Conservation (phyloP, 352 stramenopile genomes). For the Phytopythium vexans region DNA sequence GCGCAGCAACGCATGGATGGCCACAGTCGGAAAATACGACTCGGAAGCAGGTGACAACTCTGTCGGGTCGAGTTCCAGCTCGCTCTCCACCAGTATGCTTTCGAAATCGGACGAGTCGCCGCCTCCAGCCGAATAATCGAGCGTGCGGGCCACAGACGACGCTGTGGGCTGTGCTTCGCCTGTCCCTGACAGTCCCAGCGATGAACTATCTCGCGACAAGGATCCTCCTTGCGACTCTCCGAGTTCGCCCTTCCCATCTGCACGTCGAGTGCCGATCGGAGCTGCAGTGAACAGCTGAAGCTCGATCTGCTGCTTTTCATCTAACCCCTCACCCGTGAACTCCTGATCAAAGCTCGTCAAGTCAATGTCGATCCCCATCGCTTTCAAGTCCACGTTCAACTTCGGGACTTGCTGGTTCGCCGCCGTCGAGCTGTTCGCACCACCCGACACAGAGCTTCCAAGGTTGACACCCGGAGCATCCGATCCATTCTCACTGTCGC, state of each 20-base stretch:
- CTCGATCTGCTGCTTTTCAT: constrained; percentile 88
- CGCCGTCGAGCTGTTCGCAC: constrained; percentile 1
- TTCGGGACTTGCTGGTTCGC: constrained; percentile 40
- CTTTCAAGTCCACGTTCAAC: constrained; percentile 56
- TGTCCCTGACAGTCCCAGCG: background rate
- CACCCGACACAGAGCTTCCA: background rate
- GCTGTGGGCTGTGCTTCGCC: background rate
- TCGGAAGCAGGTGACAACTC: constrained; percentile 78
- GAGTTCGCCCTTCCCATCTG: constrained; percentile 21
- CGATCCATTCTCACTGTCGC: background rate
- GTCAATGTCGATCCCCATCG: constrained; percentile 52
- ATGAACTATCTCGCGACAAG: constrained; percentile 1
- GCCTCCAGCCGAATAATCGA: background rate
- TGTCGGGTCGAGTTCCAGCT: constrained; percentile 65
- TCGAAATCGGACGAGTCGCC: constrained; percentile 69
- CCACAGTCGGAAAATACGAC: constrained; percentile 97
- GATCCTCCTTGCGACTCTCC: constrained; percentile 2
- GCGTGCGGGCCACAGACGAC: constrained; percentile 10
- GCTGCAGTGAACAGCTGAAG: constrained; percentile 82
- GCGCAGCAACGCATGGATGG: constrained; percentile 94
- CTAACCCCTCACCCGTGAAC: constrained; percentile 51
- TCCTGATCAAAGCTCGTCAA: constrained; percentile 54
- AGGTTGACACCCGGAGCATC: constrained; percentile 11
- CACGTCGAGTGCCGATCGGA: constrained; percentile 77
- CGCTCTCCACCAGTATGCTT: constrained; percentile 51